Conservation (phyloP, 345 rosid genomes). For the Gossypioides kirkii region DNA sequence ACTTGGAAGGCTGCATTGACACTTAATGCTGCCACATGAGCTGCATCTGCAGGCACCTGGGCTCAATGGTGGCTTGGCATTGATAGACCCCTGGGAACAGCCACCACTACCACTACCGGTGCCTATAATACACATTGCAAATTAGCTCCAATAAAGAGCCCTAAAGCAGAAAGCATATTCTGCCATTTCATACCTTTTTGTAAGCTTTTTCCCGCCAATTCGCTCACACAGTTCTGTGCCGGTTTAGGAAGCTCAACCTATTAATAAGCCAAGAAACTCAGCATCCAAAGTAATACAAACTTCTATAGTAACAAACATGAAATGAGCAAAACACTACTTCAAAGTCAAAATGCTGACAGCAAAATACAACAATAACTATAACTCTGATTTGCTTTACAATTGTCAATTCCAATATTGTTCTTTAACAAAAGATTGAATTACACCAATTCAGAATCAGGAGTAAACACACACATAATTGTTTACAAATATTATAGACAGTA, state of each 20-base stretch:
- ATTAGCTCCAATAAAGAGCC: constrained; percentile 28
- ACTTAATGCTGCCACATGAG: constrained; percentile 30
- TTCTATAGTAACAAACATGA: not conserved
- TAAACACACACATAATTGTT: not conserved
- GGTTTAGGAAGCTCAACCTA: constrained; percentile 40
- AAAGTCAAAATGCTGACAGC: not conserved
- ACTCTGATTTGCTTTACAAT: not conserved
- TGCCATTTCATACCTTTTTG: constrained; percentile 56
- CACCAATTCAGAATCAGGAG: not conserved
- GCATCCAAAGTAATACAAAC: not conserved
- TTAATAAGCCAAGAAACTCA: constrained; percentile 1
- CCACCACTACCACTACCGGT: constrained; percentile 19
- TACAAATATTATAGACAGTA: not conserved
- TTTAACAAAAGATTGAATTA: not conserved
- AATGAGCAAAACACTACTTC: not conserved
- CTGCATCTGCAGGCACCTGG: constrained; percentile 35
- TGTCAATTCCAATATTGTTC: not conserved
- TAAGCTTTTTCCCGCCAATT: constrained; percentile 20
- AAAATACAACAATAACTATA: not conserved
- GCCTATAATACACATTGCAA: constrained; percentile 25
- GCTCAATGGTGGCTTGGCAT: constrained; percentile 28
- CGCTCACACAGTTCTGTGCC: constrained; percentile 21
- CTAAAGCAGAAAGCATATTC: constrained; percentile 34
- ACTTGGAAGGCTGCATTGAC: constrained; percentile 35
- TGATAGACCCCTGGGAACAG: constrained; percentile 22